Evolutionary conservation across 345 rosid genomes (phyloP).

Genomic region (Acer yangbiense): DNA sequence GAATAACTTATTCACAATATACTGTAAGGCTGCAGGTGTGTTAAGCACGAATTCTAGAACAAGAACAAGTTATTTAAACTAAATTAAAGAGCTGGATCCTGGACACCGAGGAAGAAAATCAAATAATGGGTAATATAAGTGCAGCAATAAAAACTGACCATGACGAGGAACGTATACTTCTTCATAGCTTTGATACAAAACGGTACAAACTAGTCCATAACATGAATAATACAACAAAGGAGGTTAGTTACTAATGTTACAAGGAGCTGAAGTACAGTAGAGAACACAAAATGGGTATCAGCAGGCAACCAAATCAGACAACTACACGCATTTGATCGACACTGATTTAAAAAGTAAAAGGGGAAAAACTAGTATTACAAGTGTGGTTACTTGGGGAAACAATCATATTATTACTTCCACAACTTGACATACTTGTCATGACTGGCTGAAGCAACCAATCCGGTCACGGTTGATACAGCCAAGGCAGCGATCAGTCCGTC

Average conservation of each 20-base stretch:
- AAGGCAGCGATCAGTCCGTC: slow-evolving; percentile 76
- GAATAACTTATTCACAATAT: no score
- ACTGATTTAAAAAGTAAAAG: background rate
- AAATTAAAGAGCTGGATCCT: background rate
- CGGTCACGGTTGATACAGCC: slow-evolving; percentile 71
- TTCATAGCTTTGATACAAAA: background rate
- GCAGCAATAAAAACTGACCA: background rate
- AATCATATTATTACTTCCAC: slow-evolving; percentile 58
- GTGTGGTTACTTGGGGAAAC: background rate
- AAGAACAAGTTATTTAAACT: background rate
- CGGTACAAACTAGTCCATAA: slow-evolving; percentile 3
- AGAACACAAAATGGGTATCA: slow-evolving; percentile 14
- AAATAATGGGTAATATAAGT: no score
- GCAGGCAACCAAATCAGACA: slow-evolving; percentile 7
- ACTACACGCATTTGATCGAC: slow-evolving; percentile 16
- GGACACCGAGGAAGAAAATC: no score
- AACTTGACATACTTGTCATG: slow-evolving; percentile 88
- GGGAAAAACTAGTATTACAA: background rate
- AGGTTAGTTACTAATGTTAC: slow-evolving; percentile 29
- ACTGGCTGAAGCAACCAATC: slow-evolving; percentile 93
- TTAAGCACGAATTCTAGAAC: background rate
- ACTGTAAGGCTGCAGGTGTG: no score
- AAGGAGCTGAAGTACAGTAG: slow-evolving; percentile 6
- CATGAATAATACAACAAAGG: slow-evolving; percentile 22
- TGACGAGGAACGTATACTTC: background rate